phyloP scores from a whole-genome alignment of 805 yeast genomes.

The Kluyveromyces siamensis region DNA sequence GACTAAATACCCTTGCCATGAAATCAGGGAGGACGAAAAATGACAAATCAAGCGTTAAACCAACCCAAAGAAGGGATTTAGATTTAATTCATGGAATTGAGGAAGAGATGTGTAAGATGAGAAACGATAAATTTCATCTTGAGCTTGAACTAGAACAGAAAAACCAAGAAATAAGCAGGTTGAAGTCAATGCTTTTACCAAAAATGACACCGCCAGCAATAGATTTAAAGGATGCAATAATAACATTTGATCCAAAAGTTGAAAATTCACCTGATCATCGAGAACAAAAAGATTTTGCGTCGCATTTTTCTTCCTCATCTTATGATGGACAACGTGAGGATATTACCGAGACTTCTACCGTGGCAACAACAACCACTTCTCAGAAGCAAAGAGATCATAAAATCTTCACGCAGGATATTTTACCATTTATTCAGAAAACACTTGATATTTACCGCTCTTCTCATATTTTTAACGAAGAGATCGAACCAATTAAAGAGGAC shows the following conservation, averaged over 20 bases:
- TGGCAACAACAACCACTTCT: constrained; percentile 14
- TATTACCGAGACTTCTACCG: constrained; percentile 12
- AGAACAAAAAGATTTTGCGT: constrained; percentile 2
- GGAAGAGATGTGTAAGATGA: constrained; percentile 8
- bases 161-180: constrained; percentile 10
- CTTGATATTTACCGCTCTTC: constrained; percentile 14
- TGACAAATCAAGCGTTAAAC: neutral
- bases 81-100: neutral
- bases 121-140: constrained; percentile 19
- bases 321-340: constrained; percentile 10
- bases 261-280: neutral
- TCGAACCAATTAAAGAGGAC: constrained; percentile 7
- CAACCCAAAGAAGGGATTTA: neutral
- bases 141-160: constrained; percentile 16
- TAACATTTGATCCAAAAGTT: neutral
- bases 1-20: neutral
- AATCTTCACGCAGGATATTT: constrained; percentile 11
- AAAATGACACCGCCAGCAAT: constrained; percentile 2
- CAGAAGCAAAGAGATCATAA: constrained; percentile 10
- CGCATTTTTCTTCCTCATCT: constrained; percentile 18
- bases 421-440: constrained; percentile 17
- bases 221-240: neutral
- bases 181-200: constrained; percentile 5
- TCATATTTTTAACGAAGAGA: constrained; percentile 14
- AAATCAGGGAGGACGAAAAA: neutral